Conservation (phyloP, 352 stramenopile species). For the Phytophthora cryptogea region DNA sequence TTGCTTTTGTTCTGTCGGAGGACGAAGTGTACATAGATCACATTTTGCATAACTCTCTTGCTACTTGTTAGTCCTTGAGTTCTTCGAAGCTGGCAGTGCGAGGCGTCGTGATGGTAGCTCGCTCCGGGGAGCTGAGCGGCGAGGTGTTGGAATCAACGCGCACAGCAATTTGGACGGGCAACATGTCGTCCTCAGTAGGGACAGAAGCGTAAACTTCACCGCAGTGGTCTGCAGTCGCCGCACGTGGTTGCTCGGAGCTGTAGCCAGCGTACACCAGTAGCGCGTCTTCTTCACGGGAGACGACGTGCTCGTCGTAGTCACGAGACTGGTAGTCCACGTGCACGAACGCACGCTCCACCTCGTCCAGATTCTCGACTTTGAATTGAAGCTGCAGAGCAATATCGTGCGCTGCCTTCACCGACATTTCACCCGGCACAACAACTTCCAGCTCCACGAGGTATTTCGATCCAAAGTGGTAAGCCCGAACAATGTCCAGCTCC, state of each 20-base stretch:
- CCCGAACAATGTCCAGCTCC: slow-evolving; percentile 87
- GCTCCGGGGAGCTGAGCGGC: slow-evolving; percentile 12
- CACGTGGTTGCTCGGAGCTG: slow-evolving; percentile 8
- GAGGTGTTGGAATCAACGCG: slow-evolving; percentile 7
- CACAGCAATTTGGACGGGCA: slow-evolving; percentile 4
- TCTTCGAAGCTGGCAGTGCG: slow-evolving; percentile 19
- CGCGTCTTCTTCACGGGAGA: slow-evolving; percentile 56
- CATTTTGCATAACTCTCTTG: slow-evolving; percentile 5
- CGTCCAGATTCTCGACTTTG: slow-evolving; percentile 91
- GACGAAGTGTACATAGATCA: slow-evolving; percentile 21
- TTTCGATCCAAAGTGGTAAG: slow-evolving; percentile 95
- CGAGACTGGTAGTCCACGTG: slow-evolving; percentile 94
- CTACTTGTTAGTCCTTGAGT: slow-evolving; percentile 15
- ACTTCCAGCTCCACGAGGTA: slow-evolving; percentile 96
- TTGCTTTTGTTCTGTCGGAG: neutral
- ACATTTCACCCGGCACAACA: slow-evolving; percentile 89
- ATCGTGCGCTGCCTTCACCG: slow-evolving; percentile 92
- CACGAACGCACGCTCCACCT: slow-evolving; percentile 95
- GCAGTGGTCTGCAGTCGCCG: slow-evolving; percentile 10
- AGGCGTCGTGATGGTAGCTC: slow-evolving; percentile 9
- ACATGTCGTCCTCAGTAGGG: slow-evolving; percentile 22
- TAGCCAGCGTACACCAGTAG: slow-evolving; percentile 51
- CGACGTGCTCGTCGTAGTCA: slow-evolving; percentile 75
- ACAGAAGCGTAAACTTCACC: slow-evolving; percentile 23
- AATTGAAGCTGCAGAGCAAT: slow-evolving; percentile 95